Base-by-base conservation (phyloP, 192 early-diverging fungal species). In the Dispira simplex region DNA sequence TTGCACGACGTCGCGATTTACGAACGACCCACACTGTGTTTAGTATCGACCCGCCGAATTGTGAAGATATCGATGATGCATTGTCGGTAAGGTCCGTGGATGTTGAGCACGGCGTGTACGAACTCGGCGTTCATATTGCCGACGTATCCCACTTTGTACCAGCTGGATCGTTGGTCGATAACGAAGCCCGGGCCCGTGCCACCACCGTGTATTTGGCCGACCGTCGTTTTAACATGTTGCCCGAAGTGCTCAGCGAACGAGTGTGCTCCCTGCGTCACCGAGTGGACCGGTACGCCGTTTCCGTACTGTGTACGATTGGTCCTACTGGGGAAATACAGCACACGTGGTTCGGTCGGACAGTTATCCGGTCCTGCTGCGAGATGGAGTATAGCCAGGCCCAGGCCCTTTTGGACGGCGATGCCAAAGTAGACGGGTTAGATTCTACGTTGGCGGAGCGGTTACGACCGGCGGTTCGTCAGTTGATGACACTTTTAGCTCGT, bases 61-160 rank as follows among this genome's bases (percentile, higher is more conserved):
- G 86, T 68, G 80, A 86, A 70, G 87, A 90, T 70, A 90, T 90
- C 59, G 87, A 90, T 70, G 87, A 90, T 57, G 86, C 86, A 11
- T 70, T 90, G 27, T 90, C 88, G 14, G 73, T 77, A 46, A 12
- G 56, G 13, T 6, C n/a, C 18, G 18, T 44, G 18, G 25, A 21
- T 13, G 60, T 79, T 1, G 66, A 64, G 3, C 64, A 71, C 54
- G 78, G 75, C 0, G 70, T 76, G 3, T 68, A 80, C 43, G 86
- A 87, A 64, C 74, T 90, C 26, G 88, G 86, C 6, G 82, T 90
- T 46, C 88, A 90, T 46, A 90, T 90, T 66, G 88, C 88, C 5
- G 88, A 90, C 63, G 85, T 87, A 3, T 74, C 82, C 10, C 83
- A 77, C 23, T 90, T 88, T 76, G 77, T 90, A 11, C 67, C 72